Evolutionary conservation across 2,329 filamentous ascomycete genomes (phyloP).

Genomic region (Didymella segeticola): DNA sequence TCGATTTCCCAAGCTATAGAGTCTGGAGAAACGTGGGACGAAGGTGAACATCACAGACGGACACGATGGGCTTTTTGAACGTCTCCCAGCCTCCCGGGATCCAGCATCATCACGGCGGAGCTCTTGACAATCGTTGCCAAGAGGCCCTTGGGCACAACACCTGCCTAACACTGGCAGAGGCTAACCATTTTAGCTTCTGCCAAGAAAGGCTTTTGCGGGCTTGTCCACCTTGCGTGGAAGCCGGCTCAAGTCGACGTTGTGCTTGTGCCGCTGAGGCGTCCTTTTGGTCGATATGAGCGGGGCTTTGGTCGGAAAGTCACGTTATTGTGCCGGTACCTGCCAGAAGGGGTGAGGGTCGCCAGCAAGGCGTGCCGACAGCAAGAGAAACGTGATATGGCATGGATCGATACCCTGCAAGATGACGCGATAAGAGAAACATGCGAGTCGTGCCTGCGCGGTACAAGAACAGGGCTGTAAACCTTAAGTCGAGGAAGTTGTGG

Average conservation of each 20-base stretch:
- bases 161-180: constrained; percentile 17
- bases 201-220: constrained; percentile 27
- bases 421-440: constrained; percentile 7
- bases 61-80: constrained; percentile 26
- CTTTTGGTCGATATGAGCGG: constrained; percentile 26
- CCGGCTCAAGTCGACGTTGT: constrained; percentile 22
- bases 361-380: constrained; percentile 15
- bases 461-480: background rate
- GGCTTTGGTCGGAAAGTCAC: constrained; percentile 17
- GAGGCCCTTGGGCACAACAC: constrained; percentile 17
- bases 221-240: constrained; percentile 28
- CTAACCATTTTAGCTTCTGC: constrained; percentile 25
- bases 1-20: constrained; percentile 11
- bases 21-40: constrained; percentile 13
- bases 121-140: constrained; percentile 26
- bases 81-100: constrained; percentile 8
- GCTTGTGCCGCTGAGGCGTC: constrained; percentile 22
- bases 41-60: constrained; percentile 5
- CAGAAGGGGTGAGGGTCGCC: constrained; percentile 17
- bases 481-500: background rate
- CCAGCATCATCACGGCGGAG: constrained; percentile 19
- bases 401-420: constrained; percentile 12
- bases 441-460: background rate
- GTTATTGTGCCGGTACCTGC: constrained; percentile 28
- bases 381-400: constrained; percentile 12